phyloP scores from a whole-genome alignment of 2,329 filamentous ascomycete species.

The Aspergillus tamarii region DNA sequence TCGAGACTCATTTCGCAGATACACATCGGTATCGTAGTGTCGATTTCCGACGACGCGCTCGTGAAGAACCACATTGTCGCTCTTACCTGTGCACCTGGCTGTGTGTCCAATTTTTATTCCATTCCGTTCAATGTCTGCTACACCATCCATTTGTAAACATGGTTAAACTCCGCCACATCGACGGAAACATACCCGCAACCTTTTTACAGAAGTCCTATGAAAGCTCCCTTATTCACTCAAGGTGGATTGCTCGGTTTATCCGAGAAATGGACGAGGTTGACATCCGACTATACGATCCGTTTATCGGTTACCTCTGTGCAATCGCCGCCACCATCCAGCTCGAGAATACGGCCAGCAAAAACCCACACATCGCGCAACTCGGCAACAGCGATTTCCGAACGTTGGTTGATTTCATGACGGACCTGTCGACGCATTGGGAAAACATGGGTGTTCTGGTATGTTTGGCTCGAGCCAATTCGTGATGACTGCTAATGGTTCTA shows the following conservation, averaged over 20 bases:
- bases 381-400: conserved; percentile 27
- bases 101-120: conserved; percentile 32
- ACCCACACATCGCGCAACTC: conserved; percentile 27
- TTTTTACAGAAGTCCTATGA: conserved; percentile 34
- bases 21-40: conserved; percentile 32
- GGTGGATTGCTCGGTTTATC: conserved; percentile 31
- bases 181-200: conserved; percentile 27
- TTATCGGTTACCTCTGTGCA: conserved; percentile 31
- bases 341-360: conserved; percentile 30
- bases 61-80: conserved; percentile 25
- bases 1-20: conserved; percentile 32
- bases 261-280: conserved; percentile 28
- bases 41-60: conserved; percentile 28
- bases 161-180: conserved; percentile 30
- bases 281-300: conserved; percentile 28
- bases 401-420: conserved; percentile 26
- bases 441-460: conserved; percentile 28
- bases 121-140: conserved; percentile 28
- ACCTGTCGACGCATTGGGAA: conserved; percentile 24
- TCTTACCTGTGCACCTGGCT: conserved; percentile 31
- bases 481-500: background rate
- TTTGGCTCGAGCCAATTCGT: background rate
- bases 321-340: conserved; percentile 34
- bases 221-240: conserved; percentile 31
- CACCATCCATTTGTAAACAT: conserved; percentile 33